phyloP scores from a whole-genome alignment of 2,329 filamentous ascomycete genomes.

The Neofusicoccum umdonicola region DNA sequence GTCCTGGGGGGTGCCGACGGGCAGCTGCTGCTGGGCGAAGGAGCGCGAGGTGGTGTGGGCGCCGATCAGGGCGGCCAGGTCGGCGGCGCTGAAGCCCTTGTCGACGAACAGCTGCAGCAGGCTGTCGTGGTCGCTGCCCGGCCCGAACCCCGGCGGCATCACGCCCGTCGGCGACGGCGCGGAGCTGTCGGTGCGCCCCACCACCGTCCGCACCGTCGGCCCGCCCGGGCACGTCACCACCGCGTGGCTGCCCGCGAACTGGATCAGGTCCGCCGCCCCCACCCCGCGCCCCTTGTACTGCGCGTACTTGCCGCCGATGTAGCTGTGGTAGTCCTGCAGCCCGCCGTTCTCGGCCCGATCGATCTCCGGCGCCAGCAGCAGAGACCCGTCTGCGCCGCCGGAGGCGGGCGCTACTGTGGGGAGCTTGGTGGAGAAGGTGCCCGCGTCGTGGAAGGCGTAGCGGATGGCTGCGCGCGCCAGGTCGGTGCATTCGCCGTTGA shows the following conservation, averaged over 20 bases:
- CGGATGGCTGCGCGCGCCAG: conserved; percentile 29
- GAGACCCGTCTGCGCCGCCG: conserved; percentile 42
- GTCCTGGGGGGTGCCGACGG: conserved; percentile 47
- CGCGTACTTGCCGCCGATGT: conserved; percentile 36
- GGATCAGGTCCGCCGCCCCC: conserved; percentile 55
- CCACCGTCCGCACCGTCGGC: conserved; percentile 50
- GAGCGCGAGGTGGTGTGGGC: conserved; percentile 50
- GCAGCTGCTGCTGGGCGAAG: conserved; percentile 44
- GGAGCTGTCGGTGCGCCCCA: conserved; percentile 48
- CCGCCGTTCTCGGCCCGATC: conserved; percentile 43
- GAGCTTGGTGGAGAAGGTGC: not conserved
- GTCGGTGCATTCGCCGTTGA: conserved; percentile 25
- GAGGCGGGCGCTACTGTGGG: conserved; percentile 15
- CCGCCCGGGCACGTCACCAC: conserved; percentile 53
- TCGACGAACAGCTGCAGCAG: conserved; percentile 49
- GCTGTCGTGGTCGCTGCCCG: conserved; percentile 39
- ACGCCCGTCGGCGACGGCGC: conserved; percentile 42
- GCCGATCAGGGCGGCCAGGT: conserved; percentile 55
- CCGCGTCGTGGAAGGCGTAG: conserved; percentile 35
- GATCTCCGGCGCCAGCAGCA: conserved; percentile 38
- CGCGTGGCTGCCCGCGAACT: conserved; percentile 49
- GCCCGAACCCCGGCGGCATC: conserved; percentile 40
- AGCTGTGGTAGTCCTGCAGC: conserved; percentile 35
- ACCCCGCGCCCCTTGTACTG: conserved; percentile 45
- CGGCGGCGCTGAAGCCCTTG: conserved; percentile 51